phyloP scores from a whole-genome alignment of 75 land plant species.

The Ceratopteris richardii region DNA sequence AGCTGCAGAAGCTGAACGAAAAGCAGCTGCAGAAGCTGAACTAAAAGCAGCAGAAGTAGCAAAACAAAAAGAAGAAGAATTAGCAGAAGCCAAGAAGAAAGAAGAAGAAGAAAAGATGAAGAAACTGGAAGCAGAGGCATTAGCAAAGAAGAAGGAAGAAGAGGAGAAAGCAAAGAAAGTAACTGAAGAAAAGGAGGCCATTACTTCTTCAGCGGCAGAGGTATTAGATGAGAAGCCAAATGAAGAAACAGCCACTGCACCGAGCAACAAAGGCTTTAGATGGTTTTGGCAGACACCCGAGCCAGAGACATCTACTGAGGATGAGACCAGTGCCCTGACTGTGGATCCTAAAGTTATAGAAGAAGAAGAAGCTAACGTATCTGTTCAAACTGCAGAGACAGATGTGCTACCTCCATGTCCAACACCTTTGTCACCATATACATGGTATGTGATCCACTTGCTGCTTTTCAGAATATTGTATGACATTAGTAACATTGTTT shows the following conservation, averaged over 20 bases:
- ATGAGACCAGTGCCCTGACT: not conserved
- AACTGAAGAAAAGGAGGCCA: not conserved
- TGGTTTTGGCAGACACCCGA: not conserved
- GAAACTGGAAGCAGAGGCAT: too few relatives aligned
- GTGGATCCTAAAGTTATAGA: not conserved
- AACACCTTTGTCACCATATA: slow-evolving; percentile 25
- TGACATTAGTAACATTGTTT: too few relatives aligned
- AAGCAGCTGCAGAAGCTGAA: not conserved
- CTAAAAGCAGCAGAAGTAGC: not conserved
- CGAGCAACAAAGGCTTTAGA: not conserved
- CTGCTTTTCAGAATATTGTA: too few relatives aligned
- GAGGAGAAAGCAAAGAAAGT: not conserved
- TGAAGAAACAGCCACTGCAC: not conserved
- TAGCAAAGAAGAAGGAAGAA: not conserved
- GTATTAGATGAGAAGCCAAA: slow-evolving; percentile 5
- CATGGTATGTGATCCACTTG: slow-evolving; percentile 11
- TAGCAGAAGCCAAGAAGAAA: slow-evolving; percentile 1
- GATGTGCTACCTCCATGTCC: not conserved
- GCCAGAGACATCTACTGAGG: not conserved
- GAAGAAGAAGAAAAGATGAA: slow-evolving; percentile 1
- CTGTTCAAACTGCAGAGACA: not conserved
- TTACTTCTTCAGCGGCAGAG: too few relatives aligned
- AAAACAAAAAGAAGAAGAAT: not conserved
- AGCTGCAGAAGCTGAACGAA: not conserved
- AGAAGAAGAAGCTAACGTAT: not conserved